Conservation (phyloP, 148 eudicot genomes). For the Rhododendron henanense region DNA sequence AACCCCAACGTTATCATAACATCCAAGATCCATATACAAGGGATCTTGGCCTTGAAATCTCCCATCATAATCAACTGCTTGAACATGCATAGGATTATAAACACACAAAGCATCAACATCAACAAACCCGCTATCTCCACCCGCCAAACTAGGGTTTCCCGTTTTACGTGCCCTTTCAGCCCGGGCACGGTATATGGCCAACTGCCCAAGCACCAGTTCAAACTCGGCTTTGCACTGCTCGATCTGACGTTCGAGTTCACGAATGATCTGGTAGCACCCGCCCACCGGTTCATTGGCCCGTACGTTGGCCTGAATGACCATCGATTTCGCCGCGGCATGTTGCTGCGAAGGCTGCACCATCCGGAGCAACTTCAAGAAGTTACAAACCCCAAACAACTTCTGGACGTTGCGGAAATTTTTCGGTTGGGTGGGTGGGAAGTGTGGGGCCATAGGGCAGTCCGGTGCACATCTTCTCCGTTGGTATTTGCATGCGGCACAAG, state of each 20-base stretch:
- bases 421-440: conserved; percentile 27
- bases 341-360: conserved; percentile 21
- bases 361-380: conserved; percentile 37
- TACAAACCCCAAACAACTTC: conserved; percentile 50
- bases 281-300: conserved; percentile 58
- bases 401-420: conserved; percentile 26
- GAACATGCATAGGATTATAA: background rate
- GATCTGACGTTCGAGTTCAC: conserved; percentile 27
- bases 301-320: conserved; percentile 44
- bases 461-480: conserved; percentile 31
- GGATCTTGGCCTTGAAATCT: background rate
- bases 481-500: conserved; percentile 44
- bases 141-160: background rate
- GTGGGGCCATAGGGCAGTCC: conserved; percentile 32
- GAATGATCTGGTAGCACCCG: conserved; percentile 40
- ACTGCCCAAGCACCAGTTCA: conserved; percentile 31
- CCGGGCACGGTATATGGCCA: conserved; percentile 32
- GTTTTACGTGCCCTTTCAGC: background rate
- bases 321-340: conserved; percentile 37
- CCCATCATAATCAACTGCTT: background rate
- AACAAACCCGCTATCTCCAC: background rate
- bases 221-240: conserved; percentile 29
- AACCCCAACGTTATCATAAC: background rate
- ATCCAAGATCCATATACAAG: background rate
- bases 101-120: background rate